Conservation (phyloP, 108 stramenopile species). For the Nitzschia sp. region DNA sequence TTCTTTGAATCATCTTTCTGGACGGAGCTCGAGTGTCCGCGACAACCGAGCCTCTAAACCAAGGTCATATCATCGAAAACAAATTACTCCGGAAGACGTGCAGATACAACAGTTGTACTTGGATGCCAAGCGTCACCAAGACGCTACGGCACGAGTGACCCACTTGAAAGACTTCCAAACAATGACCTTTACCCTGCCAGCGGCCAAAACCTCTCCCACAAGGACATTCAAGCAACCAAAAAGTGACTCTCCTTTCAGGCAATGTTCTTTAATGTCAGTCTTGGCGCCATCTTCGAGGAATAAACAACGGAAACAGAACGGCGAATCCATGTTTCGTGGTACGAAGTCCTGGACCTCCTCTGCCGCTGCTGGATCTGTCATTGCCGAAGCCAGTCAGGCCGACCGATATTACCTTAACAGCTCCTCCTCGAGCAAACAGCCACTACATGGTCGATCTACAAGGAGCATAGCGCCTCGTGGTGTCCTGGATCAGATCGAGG, state of each 20-base stretch:
- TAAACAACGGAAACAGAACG: background rate
- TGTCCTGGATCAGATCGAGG: background rate
- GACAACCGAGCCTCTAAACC: background rate
- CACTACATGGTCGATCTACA: too few relatives aligned
- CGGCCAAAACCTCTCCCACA: background rate
- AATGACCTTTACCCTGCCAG: constrained; percentile 7
- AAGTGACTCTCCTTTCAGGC: background rate
- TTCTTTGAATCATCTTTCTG: too few relatives aligned
- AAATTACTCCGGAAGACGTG: background rate
- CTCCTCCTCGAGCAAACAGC: too few relatives aligned
- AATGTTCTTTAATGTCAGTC: background rate
- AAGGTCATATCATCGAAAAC: background rate
- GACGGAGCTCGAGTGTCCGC: background rate
- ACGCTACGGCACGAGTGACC: background rate
- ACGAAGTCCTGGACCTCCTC: constrained; percentile 8
- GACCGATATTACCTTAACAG: constrained; percentile 4
- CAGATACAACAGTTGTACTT: background rate
- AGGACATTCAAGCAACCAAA: background rate
- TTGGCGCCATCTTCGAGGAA: background rate
- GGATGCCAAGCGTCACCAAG: constrained; percentile 2
- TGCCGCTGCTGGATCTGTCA: constrained; percentile 14
- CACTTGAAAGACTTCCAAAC: background rate
- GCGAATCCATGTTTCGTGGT: constrained; percentile 6
- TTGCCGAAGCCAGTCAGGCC: constrained; percentile 7
- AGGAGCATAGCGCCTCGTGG: too few relatives aligned